Evolutionary conservation across 2,329 filamentous ascomycete genomes (phyloP).

Genomic region (Penicillium sp.): DNA sequence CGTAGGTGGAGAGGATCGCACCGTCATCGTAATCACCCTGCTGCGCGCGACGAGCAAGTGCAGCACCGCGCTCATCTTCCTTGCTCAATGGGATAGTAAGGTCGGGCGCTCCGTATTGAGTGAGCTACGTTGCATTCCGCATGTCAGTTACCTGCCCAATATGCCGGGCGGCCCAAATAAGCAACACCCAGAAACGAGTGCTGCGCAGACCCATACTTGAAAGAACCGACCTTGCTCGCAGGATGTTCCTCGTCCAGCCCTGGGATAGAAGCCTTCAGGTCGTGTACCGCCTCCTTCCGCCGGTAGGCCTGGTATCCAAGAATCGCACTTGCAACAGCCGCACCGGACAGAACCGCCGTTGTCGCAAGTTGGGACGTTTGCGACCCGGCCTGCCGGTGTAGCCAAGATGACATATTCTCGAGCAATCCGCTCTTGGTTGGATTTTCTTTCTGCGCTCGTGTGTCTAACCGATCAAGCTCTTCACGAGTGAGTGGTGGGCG

Average conservation of each 20-base stretch:
- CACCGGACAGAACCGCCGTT: slow-evolving; percentile 40
- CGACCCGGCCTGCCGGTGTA: slow-evolving; percentile 38
- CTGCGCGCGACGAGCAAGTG: slow-evolving; percentile 54
- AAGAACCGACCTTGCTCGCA: slow-evolving; percentile 42
- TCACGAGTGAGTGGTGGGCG: slow-evolving; percentile 3
- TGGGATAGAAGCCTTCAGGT: slow-evolving; percentile 58
- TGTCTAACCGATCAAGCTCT: slow-evolving; percentile 4
- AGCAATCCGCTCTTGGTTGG: slow-evolving; percentile 10
- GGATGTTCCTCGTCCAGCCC: slow-evolving; percentile 47
- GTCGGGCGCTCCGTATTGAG: slow-evolving; percentile 43
- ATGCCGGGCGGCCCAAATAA: not conserved
- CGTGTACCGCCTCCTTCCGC: slow-evolving; percentile 49
- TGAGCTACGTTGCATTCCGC: slow-evolving; percentile 41
- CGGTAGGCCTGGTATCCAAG: slow-evolving; percentile 53
- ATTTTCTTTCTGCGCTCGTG: not conserved
- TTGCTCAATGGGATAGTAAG: slow-evolving; percentile 30
- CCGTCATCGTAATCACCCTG: slow-evolving; percentile 61
- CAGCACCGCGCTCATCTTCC: slow-evolving; percentile 55
- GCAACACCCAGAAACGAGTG: not conserved
- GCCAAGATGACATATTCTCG: slow-evolving; percentile 39
- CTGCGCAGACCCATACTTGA: too few relatives aligned
- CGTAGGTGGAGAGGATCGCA: slow-evolving; percentile 19
- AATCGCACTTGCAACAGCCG: slow-evolving; percentile 46
- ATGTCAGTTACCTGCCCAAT: slow-evolving; percentile 3
- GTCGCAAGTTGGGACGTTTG: slow-evolving; percentile 39